Evolutionary conservation across 768 basidiomycete species (phyloP).

Genomic region (Boletus tomentosulus): DNA sequence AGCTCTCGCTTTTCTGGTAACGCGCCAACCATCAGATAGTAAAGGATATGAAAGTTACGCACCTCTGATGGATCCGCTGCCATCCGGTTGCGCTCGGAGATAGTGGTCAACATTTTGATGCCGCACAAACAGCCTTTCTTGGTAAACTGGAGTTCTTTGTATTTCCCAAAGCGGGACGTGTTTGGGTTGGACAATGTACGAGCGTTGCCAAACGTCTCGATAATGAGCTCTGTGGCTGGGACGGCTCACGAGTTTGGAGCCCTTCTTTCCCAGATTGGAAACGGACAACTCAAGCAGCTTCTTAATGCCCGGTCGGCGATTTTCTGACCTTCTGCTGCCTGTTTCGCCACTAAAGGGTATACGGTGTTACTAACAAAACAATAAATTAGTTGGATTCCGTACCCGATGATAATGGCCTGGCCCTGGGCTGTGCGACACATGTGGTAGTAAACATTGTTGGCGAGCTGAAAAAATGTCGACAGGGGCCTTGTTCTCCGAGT

Average conservation of each 20-base stretch:
- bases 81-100: constrained; percentile 84
- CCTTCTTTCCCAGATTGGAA: constrained; percentile 87
- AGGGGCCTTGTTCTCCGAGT: constrained; percentile 44
- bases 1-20: too few species aligned
- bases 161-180: constrained; percentile 95
- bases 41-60: constrained; percentile 18
- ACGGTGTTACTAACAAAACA: not conserved
- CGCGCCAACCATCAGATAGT: too few species aligned
- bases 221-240: too few species aligned
- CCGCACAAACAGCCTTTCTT: constrained; percentile 86
- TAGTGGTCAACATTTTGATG: constrained; percentile 95
- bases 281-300: constrained; percentile 85
- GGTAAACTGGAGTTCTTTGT: constrained; percentile 92
- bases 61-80: constrained; percentile 40
- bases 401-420: constrained; percentile 85
- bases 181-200: constrained; percentile 90
- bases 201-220: constrained; percentile 80
- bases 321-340: constrained; percentile 87
- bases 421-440: constrained; percentile 93
- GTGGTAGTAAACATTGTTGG: constrained; percentile 91
- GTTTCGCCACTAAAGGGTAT: constrained; percentile 71
- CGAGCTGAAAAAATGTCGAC: constrained; percentile 91
- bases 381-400: constrained; percentile 22
- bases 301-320: constrained; percentile 82
- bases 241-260: constrained; percentile 79